Evolutionary conservation across 768 basidiomycete genomes (phyloP).

Genomic region (Tulasnella calospora): DNA sequence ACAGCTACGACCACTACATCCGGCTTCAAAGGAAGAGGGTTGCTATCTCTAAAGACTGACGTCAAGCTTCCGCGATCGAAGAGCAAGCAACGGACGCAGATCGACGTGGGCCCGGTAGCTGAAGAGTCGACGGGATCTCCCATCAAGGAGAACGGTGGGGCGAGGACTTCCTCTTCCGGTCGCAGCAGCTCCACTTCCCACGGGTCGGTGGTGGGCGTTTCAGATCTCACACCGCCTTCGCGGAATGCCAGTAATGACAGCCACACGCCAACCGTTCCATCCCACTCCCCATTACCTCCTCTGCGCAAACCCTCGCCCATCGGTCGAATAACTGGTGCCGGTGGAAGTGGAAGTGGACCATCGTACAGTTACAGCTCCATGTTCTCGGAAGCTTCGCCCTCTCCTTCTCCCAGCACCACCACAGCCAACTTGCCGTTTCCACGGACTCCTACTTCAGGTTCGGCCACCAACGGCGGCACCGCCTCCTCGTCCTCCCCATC

Average conservation of each 20-base stretch:
- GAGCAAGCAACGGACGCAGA: slow-evolving; percentile 1
- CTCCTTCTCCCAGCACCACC: slow-evolving; percentile 24
- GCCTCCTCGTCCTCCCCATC: slow-evolving; percentile 3
- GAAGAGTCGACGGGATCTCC: neutral
- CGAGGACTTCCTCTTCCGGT: neutral
- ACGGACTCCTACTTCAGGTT: slow-evolving; percentile 6
- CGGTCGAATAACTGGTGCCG: neutral
- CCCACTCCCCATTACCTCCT: neutral
- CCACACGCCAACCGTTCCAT: neutral
- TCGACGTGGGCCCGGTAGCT: neutral
- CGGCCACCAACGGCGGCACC: neutral
- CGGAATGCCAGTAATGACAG: neutral
- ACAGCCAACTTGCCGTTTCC: slow-evolving; percentile 23
- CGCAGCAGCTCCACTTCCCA: neutral
- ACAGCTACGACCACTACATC: neutral
- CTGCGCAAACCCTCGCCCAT: neutral
- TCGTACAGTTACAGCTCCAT: slow-evolving; percentile 12
- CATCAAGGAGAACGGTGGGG: neutral
- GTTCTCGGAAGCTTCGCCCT: slow-evolving; percentile 25
- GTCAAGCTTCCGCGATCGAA: neutral
- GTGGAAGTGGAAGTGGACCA: neutral
- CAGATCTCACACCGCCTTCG: slow-evolving; percentile 8
- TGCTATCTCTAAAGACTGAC: slow-evolving; percentile 13
- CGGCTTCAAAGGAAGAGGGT: neutral
- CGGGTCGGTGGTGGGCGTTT: neutral